phyloP scores from a whole-genome alignment of 306 rosid genomes.

The Cucumis melo region DNA sequence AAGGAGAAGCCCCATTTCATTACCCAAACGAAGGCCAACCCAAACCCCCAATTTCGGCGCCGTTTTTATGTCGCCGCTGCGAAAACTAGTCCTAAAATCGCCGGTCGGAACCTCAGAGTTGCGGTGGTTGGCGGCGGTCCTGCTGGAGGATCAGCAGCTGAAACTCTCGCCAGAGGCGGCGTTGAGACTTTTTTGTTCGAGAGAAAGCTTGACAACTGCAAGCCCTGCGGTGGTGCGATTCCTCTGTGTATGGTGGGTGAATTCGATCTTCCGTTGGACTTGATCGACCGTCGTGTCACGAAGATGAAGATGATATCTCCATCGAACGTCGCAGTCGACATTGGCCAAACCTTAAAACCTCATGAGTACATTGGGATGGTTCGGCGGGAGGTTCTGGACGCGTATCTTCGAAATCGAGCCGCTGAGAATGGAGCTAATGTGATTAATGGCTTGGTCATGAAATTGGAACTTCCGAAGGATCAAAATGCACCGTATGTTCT shows the following conservation, averaged over 20 bases:
- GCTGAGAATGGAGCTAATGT: constrained; percentile 62
- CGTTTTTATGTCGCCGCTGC: constrained; percentile 39
- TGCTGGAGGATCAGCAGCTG: constrained; percentile 76
- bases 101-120: constrained; percentile 72
- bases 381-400: constrained; percentile 76
- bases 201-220: constrained; percentile 87
- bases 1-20: constrained; percentile 37
- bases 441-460: constrained; percentile 74
- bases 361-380: constrained; percentile 98
- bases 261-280: constrained; percentile 71
- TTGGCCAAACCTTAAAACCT: constrained; percentile 71
- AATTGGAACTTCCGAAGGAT: constrained; percentile 63
- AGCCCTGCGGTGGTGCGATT: constrained; percentile 97
- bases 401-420: constrained; percentile 58
- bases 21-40: constrained; percentile 10
- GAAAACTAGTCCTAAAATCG: constrained; percentile 46
- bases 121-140: constrained; percentile 91
- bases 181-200: constrained; percentile 73
- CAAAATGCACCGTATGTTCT: constrained; percentile 50
- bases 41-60: constrained; percentile 13
- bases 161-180: constrained; percentile 69
- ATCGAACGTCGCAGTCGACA: constrained; percentile 91
- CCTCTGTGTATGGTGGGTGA: constrained; percentile 98
- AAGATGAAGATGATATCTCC: constrained; percentile 99
- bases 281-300: constrained; percentile 88